Conservation (phyloP, 805 yeast genomes). For the Wickerhamiella azyma region DNA sequence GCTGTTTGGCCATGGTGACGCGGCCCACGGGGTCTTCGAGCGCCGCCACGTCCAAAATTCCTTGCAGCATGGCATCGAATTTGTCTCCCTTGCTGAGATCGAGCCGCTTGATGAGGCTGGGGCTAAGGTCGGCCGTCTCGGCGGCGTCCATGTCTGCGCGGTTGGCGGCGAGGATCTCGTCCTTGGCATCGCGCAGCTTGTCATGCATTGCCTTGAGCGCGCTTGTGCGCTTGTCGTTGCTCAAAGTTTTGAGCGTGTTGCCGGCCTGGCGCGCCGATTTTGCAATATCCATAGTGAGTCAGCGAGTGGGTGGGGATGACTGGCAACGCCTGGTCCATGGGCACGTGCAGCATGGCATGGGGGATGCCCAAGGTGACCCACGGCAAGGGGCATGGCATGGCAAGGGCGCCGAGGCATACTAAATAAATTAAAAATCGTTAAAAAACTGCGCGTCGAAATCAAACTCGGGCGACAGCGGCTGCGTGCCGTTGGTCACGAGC, state of each 20-base stretch:
- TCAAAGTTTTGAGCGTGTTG: slow-evolving; percentile 61
- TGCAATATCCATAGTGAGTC: slow-evolving; percentile 40
- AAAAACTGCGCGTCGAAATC: not conserved
- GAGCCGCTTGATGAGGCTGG: slow-evolving; percentile 67
- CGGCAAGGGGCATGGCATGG: too few species aligned
- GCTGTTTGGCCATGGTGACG: slow-evolving; percentile 62
- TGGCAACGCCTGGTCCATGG: not conserved
- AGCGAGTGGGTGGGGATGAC: not conserved
- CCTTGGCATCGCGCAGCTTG: slow-evolving; percentile 46
- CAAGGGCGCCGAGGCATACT: too few species aligned
- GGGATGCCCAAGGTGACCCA: too few species aligned
- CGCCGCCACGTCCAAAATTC: slow-evolving; percentile 79
- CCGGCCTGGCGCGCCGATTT: slow-evolving; percentile 71
- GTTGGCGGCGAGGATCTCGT: slow-evolving; percentile 58
- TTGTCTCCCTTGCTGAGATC: slow-evolving; percentile 75
- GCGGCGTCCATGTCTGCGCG: slow-evolving; percentile 62
- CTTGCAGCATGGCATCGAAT: slow-evolving; percentile 88
- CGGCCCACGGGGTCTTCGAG: slow-evolving; percentile 91
- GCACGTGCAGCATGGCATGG: too few species aligned
- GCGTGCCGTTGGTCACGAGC: not conserved
- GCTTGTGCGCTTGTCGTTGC: slow-evolving; percentile 55
- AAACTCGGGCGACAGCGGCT: not conserved
- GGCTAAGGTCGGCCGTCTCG: slow-evolving; percentile 41
- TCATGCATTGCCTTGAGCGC: slow-evolving; percentile 66
- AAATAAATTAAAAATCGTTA: not conserved